Conservation (phyloP, 1,139 yeast genomes). For the Debaryomyces fabryi region DNA sequence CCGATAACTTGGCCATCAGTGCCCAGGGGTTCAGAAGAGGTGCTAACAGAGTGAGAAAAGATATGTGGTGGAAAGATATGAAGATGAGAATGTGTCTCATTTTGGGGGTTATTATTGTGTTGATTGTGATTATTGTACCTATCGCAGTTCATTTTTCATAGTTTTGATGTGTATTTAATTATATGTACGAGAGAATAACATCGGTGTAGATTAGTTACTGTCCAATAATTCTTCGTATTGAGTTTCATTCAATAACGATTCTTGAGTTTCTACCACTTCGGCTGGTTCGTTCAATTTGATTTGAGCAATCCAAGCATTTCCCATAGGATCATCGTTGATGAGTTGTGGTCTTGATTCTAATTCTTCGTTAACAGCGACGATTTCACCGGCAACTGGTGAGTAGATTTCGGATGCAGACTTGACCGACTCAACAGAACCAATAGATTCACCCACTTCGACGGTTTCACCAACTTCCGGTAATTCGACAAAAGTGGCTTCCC, state of each 20-base stretch:
- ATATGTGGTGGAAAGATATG: constrained; percentile 99
- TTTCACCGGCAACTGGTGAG: constrained; percentile 80
- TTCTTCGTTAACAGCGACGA: constrained; percentile 68
- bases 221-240: constrained; percentile 68
- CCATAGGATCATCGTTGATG: constrained; percentile 88
- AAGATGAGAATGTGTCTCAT: constrained; percentile 94
- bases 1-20: constrained; percentile 88
- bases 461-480: constrained; percentile 75
- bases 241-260: constrained; percentile 49
- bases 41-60: constrained; percentile 96
- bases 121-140: constrained; percentile 91
- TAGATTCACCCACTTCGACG: constrained; percentile 73
- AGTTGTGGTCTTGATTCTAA: constrained; percentile 74
- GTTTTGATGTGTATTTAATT: constrained; percentile 8
- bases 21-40: constrained; percentile 98
- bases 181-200: constrained; percentile 7
- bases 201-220: constrained; percentile 35
- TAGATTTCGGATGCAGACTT: constrained; percentile 94
- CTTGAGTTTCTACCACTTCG: constrained; percentile 25
- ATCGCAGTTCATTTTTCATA: constrained; percentile 77
- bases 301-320: constrained; percentile 92
- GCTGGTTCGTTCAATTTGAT: constrained; percentile 52
- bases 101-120: constrained; percentile 73
- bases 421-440: constrained; percentile 94
- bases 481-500: constrained; percentile 94